Evolutionary conservation across 208 protist species (phyloP).

Genomic region (Naegleria gruberi): DNA sequence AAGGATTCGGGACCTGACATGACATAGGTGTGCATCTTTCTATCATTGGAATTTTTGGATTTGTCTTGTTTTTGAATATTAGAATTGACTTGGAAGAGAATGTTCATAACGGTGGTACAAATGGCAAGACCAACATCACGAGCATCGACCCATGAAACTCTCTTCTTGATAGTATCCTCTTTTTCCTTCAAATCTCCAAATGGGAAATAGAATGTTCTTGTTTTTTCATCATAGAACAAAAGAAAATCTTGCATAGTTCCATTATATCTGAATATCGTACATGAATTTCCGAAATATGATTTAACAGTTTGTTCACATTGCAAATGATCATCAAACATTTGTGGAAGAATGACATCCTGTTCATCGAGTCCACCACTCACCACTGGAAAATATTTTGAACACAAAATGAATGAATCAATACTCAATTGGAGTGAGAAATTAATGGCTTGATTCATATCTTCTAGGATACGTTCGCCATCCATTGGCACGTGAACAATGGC

Average conservation of each 20-base stretch:
- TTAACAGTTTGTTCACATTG: not conserved
- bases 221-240: not conserved
- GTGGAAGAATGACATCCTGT: not conserved
- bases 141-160: not conserved
- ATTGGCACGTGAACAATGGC: not conserved
- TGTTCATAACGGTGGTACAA: not conserved
- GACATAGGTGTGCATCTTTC: not conserved
- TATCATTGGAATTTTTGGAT: not conserved
- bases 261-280: not conserved
- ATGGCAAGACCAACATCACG: not conserved
- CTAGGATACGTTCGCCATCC: not conserved
- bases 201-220: conserved; percentile 1
- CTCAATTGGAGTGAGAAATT: not conserved
- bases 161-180: not conserved
- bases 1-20: not conserved
- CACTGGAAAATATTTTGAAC: not conserved
- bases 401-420: not conserved
- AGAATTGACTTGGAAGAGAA: not conserved
- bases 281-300: not conserved
- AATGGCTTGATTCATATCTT: not conserved
- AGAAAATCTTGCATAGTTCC: conserved; percentile 17
- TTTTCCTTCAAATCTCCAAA: not conserved
- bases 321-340: not conserved
- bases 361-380: too few species aligned
- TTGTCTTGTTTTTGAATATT: not conserved